A percentile compares a stretch with the other conserved stretches of the same genome.
Conservation (phyloP, 352 stramenopile genomes). For the Phytophthora crassamura region DNA sequence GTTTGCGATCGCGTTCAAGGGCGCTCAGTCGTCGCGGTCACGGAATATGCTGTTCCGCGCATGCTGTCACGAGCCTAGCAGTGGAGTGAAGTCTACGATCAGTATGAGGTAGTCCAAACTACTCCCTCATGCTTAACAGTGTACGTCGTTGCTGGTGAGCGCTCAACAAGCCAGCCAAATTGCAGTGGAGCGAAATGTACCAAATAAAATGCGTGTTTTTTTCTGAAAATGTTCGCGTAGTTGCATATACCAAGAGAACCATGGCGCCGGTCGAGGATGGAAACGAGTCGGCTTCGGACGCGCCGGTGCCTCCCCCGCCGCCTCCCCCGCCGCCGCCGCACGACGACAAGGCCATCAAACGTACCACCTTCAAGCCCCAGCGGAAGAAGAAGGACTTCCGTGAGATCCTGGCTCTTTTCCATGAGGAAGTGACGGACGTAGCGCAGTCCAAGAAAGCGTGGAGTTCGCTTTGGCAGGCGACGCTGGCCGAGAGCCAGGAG, state of each 20-base stretch:
- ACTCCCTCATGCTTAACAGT: no score
- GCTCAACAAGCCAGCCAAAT: no score
- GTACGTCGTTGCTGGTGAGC: no score
- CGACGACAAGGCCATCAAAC: constrained; percentile 2
- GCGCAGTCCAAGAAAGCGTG: constrained; percentile 35
- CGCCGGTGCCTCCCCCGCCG: constrained; percentile 42
- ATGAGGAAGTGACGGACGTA: constrained; percentile 38
- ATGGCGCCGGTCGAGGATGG: not conserved
- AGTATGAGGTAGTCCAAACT: no score
- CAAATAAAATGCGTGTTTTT: no score
- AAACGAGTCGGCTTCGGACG: constrained; percentile 35
- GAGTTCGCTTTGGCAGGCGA: constrained; percentile 55
- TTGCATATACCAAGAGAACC: not conserved
- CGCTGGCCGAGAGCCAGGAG: constrained; percentile 66
- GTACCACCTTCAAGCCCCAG: constrained; percentile 24
- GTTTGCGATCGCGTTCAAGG: no score
- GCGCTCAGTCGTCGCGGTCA: no score
- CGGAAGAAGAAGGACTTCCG: constrained; percentile 67
- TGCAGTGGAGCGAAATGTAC: no score
- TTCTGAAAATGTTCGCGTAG: no score
- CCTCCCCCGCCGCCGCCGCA: constrained; percentile 47
- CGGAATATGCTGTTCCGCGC: no score
- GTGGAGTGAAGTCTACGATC: no score
- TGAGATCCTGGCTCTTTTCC: constrained; percentile 73
- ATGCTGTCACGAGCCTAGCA: no score